Evolutionary conservation across 352 stramenopile species (phyloP).

Genomic region (Pythium angustatum): DNA sequence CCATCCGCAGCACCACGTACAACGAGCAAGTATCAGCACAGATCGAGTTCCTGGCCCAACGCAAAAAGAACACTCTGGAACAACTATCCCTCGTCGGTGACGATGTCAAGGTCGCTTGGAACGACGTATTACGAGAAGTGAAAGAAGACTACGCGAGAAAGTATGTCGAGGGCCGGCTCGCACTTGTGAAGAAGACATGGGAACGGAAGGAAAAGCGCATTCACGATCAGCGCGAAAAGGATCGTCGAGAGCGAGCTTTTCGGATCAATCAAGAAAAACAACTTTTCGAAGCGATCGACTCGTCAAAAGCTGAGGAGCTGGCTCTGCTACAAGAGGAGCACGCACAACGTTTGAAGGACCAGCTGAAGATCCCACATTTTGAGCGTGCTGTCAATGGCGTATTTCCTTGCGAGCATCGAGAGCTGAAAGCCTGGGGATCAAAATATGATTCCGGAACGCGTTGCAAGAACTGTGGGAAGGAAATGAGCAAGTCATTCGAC

Average conservation of each 20-base stretch:
- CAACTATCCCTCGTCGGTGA: constrained; percentile 17
- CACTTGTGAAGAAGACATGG: constrained; percentile 72
- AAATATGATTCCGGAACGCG: constrained; percentile 56
- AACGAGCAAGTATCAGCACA: constrained; percentile 64
- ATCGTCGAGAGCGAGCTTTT: constrained; percentile 49
- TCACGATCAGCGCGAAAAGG: constrained; percentile 41
- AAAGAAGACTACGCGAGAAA: constrained; percentile 57
- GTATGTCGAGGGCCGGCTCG: constrained; percentile 58
- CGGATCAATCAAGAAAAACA: constrained; percentile 56
- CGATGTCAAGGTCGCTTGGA: constrained; percentile 4
- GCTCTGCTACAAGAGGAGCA: constrained; percentile 34
- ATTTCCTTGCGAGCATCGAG: constrained; percentile 54
- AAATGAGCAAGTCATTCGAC: constrained; percentile 64
- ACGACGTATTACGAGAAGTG: constrained; percentile 35
- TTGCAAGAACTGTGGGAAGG: constrained; percentile 71
- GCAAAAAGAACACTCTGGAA: constrained; percentile 36
- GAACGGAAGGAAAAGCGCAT: constrained; percentile 59
- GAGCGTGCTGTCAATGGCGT: constrained; percentile 36
- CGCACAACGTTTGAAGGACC: constrained; percentile 27
- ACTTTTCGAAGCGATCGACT: constrained; percentile 38
- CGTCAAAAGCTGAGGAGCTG: constrained; percentile 39
- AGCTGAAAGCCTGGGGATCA: constrained; percentile 66
- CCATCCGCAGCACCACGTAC: constrained; percentile 64
- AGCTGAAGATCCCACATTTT: constrained; percentile 69
- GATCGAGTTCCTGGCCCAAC: constrained; percentile 68